phyloP scores from a whole-genome alignment of 169 alveolate species.

The Plasmodium vinckei region DNA sequence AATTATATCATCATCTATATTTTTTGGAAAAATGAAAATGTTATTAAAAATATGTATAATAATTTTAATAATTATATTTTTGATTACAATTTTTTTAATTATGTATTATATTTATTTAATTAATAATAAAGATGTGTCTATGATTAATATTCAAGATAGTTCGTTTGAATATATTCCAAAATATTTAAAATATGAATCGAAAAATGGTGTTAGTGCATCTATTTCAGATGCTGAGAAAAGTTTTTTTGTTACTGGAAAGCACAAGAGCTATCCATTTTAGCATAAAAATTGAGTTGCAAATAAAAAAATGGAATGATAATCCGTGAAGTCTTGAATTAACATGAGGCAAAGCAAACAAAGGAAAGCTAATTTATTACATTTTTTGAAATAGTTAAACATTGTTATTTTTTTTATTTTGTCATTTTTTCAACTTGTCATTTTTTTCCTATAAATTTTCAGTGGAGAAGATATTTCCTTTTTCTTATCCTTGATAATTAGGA shows the following conservation, averaged over 20 bases:
- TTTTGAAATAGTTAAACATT: no score
- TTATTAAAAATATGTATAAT: neutral
- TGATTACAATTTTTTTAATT: conserved; percentile 8
- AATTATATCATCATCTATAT: conserved; percentile 41
- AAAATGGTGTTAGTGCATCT: neutral
- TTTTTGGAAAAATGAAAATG: conserved; percentile 29
- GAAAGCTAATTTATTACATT: no score
- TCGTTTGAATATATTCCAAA: conserved; percentile 30
- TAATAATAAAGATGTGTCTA: conserved; percentile 14
- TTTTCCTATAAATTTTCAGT: neutral
- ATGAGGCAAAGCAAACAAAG: no score
- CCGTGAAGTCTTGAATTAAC: no score
- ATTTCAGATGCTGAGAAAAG: neutral
- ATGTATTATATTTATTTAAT: conserved; percentile 14
- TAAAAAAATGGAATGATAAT: no score
- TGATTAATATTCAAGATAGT: neutral
- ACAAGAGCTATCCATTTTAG: conserved; percentile 24
- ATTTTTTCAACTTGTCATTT: no score
- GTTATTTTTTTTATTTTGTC: no score
- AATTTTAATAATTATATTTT: conserved; percentile 12
- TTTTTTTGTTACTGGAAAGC: conserved; percentile 7
- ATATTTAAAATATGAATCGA: conserved; percentile 25
- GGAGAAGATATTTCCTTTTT: neutral
- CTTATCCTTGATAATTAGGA: no score
- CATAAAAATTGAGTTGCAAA: neutral